Base-by-base conservation (phyloP, 805 yeast species). In the Suhomyces sp. region DNA sequence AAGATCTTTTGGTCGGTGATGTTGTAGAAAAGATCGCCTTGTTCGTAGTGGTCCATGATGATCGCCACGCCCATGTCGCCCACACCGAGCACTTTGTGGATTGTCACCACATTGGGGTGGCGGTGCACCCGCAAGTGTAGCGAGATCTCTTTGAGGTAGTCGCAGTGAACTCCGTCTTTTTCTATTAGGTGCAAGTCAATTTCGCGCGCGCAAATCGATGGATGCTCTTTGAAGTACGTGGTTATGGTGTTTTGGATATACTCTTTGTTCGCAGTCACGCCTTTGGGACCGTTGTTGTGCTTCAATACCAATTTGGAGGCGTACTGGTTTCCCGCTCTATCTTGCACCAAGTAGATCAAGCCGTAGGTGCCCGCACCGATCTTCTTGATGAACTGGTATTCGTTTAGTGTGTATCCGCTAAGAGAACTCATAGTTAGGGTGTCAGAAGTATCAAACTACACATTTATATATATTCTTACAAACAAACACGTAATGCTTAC, bases 351-450 rank as follows among this genome's bases (percentile, higher is more conserved):
- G 72, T 87, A 89, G 6, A 90, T 93, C 31, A 87, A 75, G 4
- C 96, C 96, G 62, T 86, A 90, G 22, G 96, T 91, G 26, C 97
- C 97, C 0, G 93, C 81, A 6, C 97, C 96, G 9, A 87, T 79
- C 58, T 82, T 79, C 54, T 70, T 72, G 53, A 76, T 73, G 60
- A 82, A 69, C 52, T 70, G 72, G 57, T 72, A 73, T 24, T 54
- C 57, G 53, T 67, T 67, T 45, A 72, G 53, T 48, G 59, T 55
- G 49, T 57, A 60, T 3, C 71, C 72, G 44, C 68, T 17, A n/a
- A 38, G 42, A 29, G 33, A 29, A 12, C n/a, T 29, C 33, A 29
- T 29, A 29, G 33, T 29, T 12, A 12, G 33, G 31, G 31, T 27
- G 29, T 26, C 10, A 26, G 27, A 26, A 26, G 29, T 8, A 7